Percentiles rank a stretch among this genome's conserved stretches.
These are phyloP conservation scores for Rhodotorula taiwanensis DNA, from an alignment of 768 basidiomycete species.

Conservation along the genomic window DNA sequence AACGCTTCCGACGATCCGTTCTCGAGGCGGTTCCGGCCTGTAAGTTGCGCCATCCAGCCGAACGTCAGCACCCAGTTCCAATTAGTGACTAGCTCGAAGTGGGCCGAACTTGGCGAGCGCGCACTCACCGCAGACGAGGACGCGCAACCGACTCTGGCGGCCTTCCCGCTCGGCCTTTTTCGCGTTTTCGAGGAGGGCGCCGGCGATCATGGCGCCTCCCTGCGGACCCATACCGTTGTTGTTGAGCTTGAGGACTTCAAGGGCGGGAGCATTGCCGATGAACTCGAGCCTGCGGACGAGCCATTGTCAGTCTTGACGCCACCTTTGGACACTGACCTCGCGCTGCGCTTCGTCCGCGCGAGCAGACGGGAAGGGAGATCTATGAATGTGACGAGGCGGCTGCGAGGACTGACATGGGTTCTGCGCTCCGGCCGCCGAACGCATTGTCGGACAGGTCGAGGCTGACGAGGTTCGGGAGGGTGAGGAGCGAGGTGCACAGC, in stretches of 20 bases:
- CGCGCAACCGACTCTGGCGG: constrained; percentile 62
- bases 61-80: too few relatives aligned
- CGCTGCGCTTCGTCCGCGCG: too few relatives aligned
- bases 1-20: constrained; percentile 74
- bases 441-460: constrained; percentile 93
- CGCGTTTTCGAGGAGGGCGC: constrained; percentile 73
- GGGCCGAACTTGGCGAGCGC: background rate
- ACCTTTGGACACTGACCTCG: too few relatives aligned
- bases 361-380: background rate
- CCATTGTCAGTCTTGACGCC: too few relatives aligned
- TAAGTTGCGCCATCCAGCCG: too few relatives aligned
- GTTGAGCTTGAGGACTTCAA: constrained; percentile 80
- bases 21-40: constrained; percentile 83
- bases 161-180: constrained; percentile 60
- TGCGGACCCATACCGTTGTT: constrained; percentile 94
- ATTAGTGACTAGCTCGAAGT: background rate
- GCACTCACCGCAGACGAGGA: constrained; percentile 63
- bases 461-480: constrained; percentile 71
- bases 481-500: constrained; percentile 77
- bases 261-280: constrained; percentile 55
- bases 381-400: too few relatives aligned
- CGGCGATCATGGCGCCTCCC: constrained; percentile 76
- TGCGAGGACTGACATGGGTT: constrained; percentile 62
- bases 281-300: constrained; percentile 35
- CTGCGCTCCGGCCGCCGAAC: constrained; percentile 88